These are phyloP conservation scores for Clitoria ternatea DNA, from an alignment of 306 rosid genomes.

Conservation along the genomic window DNA sequence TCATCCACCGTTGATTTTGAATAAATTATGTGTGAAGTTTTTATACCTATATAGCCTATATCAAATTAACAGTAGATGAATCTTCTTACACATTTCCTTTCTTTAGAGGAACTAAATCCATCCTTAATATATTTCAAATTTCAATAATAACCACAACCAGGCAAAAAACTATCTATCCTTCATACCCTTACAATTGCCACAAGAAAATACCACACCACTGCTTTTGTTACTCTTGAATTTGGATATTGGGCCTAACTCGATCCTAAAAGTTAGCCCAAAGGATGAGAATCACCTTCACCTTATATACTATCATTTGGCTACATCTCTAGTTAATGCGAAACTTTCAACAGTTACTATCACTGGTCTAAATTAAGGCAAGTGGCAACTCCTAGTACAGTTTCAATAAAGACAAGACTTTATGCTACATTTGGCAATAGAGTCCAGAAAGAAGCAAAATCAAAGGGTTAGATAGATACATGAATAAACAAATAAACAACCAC, in stretches of 20 bases:
- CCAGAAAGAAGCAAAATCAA: background rate
- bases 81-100: too few relatives aligned
- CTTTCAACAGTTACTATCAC: background rate
- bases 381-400: background rate
- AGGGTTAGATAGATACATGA: background rate
- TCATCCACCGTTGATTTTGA: too few relatives aligned
- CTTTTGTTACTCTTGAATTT: too few relatives aligned
- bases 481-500: background rate
- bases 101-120: too few relatives aligned
- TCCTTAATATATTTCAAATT: too few relatives aligned
- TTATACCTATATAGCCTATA: too few relatives aligned
- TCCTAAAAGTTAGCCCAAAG: too few relatives aligned
- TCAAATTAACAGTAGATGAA: too few relatives aligned
- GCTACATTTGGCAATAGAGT: background rate
- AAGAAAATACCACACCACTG: constrained; percentile 11
- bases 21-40: too few relatives aligned
- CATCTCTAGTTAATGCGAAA: background rate
- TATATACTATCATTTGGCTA: too few relatives aligned
- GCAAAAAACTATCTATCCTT: background rate
- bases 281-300: too few relatives aligned
- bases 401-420: background rate
- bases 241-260: too few relatives aligned
- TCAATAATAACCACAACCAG: background rate
- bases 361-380: background rate
- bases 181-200: background rate